Conservation (phyloP, 331 rosid species). For the Acacia concinna region DNA sequence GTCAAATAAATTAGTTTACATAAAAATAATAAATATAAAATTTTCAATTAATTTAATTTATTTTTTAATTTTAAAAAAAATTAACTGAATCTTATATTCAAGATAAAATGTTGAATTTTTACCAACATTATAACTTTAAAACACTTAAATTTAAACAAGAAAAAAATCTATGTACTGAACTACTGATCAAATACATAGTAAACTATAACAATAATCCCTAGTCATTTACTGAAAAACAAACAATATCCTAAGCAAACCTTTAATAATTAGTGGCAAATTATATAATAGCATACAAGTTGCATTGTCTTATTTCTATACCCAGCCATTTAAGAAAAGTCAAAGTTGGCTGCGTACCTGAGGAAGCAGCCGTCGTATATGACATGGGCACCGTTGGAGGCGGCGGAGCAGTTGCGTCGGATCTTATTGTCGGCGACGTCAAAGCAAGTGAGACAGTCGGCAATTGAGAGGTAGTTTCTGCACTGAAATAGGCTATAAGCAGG, state of each 20-base stretch:
- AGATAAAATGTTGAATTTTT: no score
- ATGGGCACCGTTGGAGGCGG: conserved; percentile 52
- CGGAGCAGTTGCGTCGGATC: conserved; percentile 57
- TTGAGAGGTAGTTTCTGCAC: conserved; percentile 57
- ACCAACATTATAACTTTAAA: no score
- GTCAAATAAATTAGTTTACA: no score
- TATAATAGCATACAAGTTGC: neutral
- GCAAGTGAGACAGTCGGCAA: conserved; percentile 49
- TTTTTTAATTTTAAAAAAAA: no score
- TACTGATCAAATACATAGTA: no score
- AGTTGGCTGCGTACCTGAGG: conserved; percentile 47
- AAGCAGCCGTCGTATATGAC: conserved; percentile 71
- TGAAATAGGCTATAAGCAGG: conserved; percentile 48
- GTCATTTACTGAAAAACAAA: neutral
- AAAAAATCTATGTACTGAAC: no score
- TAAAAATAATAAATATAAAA: no score
- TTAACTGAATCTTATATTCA: no score
- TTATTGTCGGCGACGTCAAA: conserved; percentile 36
- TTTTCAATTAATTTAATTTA: no score
- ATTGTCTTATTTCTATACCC: neutral
- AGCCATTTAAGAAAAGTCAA: neutral
- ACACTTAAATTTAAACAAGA: no score
- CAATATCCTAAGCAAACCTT: neutral
- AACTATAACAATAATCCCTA: no score
- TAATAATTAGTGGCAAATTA: no score